Conservation (phyloP, 2,329 filamentous ascomycete species). For the Curvularia sp. region DNA sequence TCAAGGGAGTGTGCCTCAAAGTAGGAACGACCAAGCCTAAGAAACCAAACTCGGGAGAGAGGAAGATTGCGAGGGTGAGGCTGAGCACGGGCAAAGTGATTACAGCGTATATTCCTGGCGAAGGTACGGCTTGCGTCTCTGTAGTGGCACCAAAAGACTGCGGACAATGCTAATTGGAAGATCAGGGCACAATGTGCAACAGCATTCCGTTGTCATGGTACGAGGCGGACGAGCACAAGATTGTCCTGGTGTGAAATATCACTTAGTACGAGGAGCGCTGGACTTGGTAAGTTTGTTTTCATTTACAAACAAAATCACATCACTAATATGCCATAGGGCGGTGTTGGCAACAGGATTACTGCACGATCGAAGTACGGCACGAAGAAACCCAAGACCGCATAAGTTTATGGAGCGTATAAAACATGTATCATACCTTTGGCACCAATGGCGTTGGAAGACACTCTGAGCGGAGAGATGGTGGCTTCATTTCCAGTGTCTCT, state of each 20-base stretch:
- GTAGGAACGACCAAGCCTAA: constrained; percentile 94
- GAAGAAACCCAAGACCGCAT: constrained; percentile 85
- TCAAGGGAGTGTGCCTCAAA: constrained; percentile 96
- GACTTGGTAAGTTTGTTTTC: constrained; percentile 75
- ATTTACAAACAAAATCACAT: background rate
- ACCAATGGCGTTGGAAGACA: constrained; percentile 33
- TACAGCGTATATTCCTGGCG: constrained; percentile 93
- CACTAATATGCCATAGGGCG: constrained; percentile 68
- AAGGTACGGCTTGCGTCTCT: constrained; percentile 62
- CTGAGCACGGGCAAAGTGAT: constrained; percentile 86
- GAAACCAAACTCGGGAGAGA: constrained; percentile 97
- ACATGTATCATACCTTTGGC: constrained; percentile 39
- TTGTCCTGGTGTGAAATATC: constrained; percentile 98
- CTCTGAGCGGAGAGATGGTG: background rate
- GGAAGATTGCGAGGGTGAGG: constrained; percentile 91
- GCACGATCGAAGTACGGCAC: constrained; percentile 97
- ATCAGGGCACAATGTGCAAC: constrained; percentile 91
- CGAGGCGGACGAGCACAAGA: constrained; percentile 91
- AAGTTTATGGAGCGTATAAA: constrained; percentile 25
- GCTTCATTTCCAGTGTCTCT: background rate
- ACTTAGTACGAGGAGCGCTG: constrained; percentile 86
- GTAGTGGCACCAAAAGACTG: constrained; percentile 8
- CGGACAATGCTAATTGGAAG: constrained; percentile 15
- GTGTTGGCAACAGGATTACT: constrained; percentile 82
- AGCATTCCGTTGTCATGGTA: constrained; percentile 97